These are phyloP conservation scores for Triticum aestivum DNA, from an alignment of 176 grass and related monocot genomes.

Conservation along the genomic window IWGSC_CS_RefSeq_v2.1 NC_057803.1:671105526-671106025, in stretches of 20 bases:
- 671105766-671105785: not conserved
- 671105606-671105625: too few relatives aligned
- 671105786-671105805: not conserved
- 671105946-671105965: conserved; percentile 99
- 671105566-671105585: too few relatives aligned
- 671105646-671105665: too few relatives aligned
- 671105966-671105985: conserved; percentile 75
- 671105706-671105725: conserved; percentile 83
- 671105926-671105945: conserved; percentile 85
- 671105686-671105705: conserved; percentile 80
- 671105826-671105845: conserved; percentile 77
- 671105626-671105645: too few relatives aligned
- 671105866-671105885: conserved; percentile 82
- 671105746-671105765: not conserved
- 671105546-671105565: too few relatives aligned
- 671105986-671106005: conserved; percentile 79
- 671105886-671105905: conserved; percentile 95
- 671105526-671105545: too few relatives aligned
- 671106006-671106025: conserved; percentile 70
- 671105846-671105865: conserved; percentile 72
- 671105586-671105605: too few relatives aligned
- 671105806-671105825: conserved; percentile 75
- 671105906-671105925: conserved; percentile 78
- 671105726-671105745: conserved; percentile 91
- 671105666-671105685: too few relatives aligned